Evolutionary conservation across 2,329 filamentous ascomycete species (phyloP).

Genomic region (Cordyceps militaris): DNA sequence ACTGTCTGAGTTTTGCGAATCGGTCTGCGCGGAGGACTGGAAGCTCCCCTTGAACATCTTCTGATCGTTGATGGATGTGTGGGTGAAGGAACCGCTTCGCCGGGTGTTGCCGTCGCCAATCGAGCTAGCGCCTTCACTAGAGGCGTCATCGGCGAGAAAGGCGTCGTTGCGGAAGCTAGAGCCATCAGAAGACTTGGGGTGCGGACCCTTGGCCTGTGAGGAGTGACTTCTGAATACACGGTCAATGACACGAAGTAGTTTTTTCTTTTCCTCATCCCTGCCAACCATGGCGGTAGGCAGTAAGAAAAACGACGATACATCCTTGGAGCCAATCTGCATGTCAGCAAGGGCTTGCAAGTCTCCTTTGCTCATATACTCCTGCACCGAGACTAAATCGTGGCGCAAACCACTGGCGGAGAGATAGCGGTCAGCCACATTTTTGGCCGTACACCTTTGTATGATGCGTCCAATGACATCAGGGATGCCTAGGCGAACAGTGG

Average conservation of each 20-base stretch:
- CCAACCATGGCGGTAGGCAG: constrained; percentile 78
- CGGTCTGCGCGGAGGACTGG: constrained; percentile 37
- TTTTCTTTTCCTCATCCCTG: constrained; percentile 62
- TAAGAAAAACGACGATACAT: constrained; percentile 88
- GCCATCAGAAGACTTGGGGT: constrained; percentile 44
- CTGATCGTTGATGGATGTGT: constrained; percentile 35
- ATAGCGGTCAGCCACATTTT: constrained; percentile 80
- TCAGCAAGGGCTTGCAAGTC: constrained; percentile 63
- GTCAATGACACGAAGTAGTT: constrained; percentile 68
- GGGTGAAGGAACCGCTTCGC: constrained; percentile 42
- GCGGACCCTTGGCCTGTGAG: constrained; percentile 34
- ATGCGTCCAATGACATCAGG: constrained; percentile 76
- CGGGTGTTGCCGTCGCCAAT: constrained; percentile 41
- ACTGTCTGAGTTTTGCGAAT: constrained; percentile 37
- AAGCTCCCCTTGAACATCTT: constrained; percentile 32
- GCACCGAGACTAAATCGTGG: constrained; percentile 68
- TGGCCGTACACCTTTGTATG: constrained; percentile 87
- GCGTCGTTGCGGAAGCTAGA: constrained; percentile 47
- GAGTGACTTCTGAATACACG: constrained; percentile 62
- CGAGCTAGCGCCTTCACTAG: constrained; percentile 55
- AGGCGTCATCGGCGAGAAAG: constrained; percentile 43
- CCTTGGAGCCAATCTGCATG: constrained; percentile 72
- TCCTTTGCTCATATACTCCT: constrained; percentile 67
- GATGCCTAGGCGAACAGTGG: constrained; percentile 70
- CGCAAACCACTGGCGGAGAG: constrained; percentile 83